Percentiles rank a stretch among this genome's conserved stretches.
Evolutionary conservation across 176 grass and related monocot species (phyloP).

Genomic region (Triticum monococcum): DNA sequence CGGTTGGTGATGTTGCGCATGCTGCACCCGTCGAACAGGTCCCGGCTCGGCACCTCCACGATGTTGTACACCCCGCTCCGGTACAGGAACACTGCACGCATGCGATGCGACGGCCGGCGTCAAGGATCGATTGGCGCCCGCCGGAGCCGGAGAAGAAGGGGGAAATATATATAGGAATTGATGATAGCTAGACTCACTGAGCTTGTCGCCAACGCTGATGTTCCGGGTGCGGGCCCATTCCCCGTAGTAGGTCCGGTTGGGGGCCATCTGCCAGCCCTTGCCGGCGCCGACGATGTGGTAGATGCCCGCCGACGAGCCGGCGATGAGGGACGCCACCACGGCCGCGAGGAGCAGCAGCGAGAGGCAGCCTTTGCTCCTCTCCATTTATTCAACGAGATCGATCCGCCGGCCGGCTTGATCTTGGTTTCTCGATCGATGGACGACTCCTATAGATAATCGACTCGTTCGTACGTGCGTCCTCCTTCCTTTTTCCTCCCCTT

Average conservation of each 20-base stretch:
- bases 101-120: neutral
- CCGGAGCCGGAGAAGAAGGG: neutral
- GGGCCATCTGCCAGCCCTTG: slow-evolving; percentile 77
- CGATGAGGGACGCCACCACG: slow-evolving; percentile 43
- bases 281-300: slow-evolving; percentile 87
- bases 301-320: slow-evolving; percentile 47
- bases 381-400: slow-evolving; percentile 8
- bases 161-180: neutral
- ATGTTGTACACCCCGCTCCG: slow-evolving; percentile 74
- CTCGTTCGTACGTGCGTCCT: neutral
- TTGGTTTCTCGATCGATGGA: neutral
- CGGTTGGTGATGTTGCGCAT: slow-evolving; percentile 61
- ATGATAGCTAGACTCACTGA: slow-evolving; percentile 32
- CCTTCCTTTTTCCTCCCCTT: neutral
- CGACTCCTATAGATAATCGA: neutral
- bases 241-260: slow-evolving; percentile 69
- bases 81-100: slow-evolving; percentile 67
- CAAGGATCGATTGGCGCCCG: neutral
- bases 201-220: slow-evolving; percentile 69
- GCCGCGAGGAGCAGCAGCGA: slow-evolving; percentile 42
- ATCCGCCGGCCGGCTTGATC: neutral
- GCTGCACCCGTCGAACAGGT: slow-evolving; percentile 51
- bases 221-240: slow-evolving; percentile 56
- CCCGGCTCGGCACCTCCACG: slow-evolving; percentile 62
- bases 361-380: slow-evolving; percentile 1